Evolutionary conservation across 2,329 filamentous ascomycete species (phyloP).

Genomic region (Gremmenia infestans): DNA sequence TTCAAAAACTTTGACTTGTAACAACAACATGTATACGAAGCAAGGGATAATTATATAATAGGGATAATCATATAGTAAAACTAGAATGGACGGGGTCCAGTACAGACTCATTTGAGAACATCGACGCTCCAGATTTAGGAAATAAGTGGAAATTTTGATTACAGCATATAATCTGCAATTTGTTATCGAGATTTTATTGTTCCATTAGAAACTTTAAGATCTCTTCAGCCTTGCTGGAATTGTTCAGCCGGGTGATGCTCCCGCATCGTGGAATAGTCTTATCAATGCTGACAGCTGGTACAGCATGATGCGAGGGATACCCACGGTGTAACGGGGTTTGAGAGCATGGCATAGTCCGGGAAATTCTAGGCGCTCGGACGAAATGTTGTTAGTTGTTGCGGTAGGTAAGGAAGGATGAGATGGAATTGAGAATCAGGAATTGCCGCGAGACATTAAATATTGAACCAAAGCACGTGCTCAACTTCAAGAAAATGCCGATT

Average conservation of each 20-base stretch:
- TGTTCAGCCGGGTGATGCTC: neutral
- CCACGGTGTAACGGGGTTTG: neutral
- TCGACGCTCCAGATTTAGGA: neutral
- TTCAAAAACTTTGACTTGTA: neutral
- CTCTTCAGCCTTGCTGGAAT: neutral
- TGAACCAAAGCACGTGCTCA: too few relatives aligned
- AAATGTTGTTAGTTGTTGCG: too few relatives aligned
- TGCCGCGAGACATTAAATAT: too few relatives aligned
- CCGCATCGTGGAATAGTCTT: neutral
- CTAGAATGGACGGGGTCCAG: neutral
- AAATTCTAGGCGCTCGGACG: too few relatives aligned
- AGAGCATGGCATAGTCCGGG: neutral
- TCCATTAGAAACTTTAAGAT: neutral
- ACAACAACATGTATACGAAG: neutral
- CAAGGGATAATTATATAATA: neutral
- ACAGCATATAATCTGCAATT: neutral
- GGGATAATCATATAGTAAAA: neutral
- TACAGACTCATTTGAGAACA: constrained; percentile 3
- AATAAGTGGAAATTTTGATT: neutral
- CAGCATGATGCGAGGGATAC: neutral
- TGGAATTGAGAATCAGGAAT: too few relatives aligned
- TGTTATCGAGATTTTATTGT: neutral
- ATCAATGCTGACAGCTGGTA: neutral
- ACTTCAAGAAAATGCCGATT: too few relatives aligned
- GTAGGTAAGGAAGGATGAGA: too few relatives aligned